A percentile compares a stretch with the other conserved stretches of the same genome.
Evolutionary conservation across 768 basidiomycete genomes (phyloP).

Genomic region (Sarcodon aspratus): DNA sequence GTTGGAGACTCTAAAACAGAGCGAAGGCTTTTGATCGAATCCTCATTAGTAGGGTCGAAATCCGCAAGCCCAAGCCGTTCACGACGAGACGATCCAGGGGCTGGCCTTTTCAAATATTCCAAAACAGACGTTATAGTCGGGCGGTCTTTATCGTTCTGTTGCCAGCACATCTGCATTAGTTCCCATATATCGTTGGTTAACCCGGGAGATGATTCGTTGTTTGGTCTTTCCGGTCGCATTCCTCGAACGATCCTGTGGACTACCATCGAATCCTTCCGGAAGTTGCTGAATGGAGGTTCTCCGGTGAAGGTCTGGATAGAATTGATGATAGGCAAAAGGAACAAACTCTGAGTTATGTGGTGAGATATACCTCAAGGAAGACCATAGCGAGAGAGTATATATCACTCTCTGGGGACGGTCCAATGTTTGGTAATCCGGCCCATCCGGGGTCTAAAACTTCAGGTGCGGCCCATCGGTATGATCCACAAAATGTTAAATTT

Average conservation of each 20-base stretch:
- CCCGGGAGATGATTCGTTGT: neutral
- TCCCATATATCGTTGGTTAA: neutral
- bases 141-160: neutral
- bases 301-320: neutral
- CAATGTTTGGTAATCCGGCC: neutral
- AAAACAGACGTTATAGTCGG: neutral
- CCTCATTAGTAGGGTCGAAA: too few species aligned
- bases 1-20: too few species aligned
- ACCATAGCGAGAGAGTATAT: neutral
- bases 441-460: neutral
- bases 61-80: too few species aligned
- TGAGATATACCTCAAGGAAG: neutral
- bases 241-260: neutral
- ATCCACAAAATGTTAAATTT: neutral
- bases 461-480: neutral
- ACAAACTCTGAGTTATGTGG: constrained; percentile 2
- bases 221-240: neutral
- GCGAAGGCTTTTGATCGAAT: too few species aligned
- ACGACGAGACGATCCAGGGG: too few species aligned
- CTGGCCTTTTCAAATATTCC: too few species aligned
- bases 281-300: neutral
- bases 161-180: neutral
- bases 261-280: neutral
- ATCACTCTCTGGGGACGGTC: neutral
- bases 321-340: neutral